Evolutionary conservation across 192 early-diverging fungal genomes (phyloP), one percentile per base, ranked within the genome.

Genomic region (Thamnidium elegans): DNA sequence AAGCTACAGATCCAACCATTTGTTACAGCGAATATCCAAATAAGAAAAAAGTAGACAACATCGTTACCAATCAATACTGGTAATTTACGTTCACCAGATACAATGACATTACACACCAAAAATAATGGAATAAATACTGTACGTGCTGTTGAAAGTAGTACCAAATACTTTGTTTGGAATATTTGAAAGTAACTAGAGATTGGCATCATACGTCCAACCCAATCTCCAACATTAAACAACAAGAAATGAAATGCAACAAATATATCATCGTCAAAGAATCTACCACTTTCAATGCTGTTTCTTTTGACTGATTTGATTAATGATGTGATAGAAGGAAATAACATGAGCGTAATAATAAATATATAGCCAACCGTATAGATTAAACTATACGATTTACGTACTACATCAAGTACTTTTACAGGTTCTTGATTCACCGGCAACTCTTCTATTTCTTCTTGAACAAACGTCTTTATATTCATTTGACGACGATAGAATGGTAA

Each of bases 171-270:
- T 2, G 69, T 66, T 50, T 80, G 77, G 54, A 78, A 78, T 26
- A 82, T 84, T 1, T 69, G 67, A 32, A 87, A 76, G 14, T 65
- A 80, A 30, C 79, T 71, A 13, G 81, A 44, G 19, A 83, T 65
- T 15, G 79, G 79, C 20, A 84, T 68, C 19, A 70, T 62, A 21
- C 84, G 78, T 34, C 91, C 91, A 6, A 85, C 19, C 82, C 86
- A 90, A 63, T 93, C 91, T 50, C 87, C 89, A 32, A 86, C 14
- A 69, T 89, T 91, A 62, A 79, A 92, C 10, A 81, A 54, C 58
- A 93, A 73, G 62, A 92, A 93, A 52, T 90, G 89, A 47, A 90
- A 74, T 2, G 88, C 81, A 26, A 89, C 82, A 77, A 89, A 88
- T 31, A 85, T 62, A 59, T 82, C 80, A 45, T 80, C 82, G 61